Evolutionary conservation across 2,329 filamentous ascomycete genomes (phyloP).

Genomic region (Coniella lustricola): DNA sequence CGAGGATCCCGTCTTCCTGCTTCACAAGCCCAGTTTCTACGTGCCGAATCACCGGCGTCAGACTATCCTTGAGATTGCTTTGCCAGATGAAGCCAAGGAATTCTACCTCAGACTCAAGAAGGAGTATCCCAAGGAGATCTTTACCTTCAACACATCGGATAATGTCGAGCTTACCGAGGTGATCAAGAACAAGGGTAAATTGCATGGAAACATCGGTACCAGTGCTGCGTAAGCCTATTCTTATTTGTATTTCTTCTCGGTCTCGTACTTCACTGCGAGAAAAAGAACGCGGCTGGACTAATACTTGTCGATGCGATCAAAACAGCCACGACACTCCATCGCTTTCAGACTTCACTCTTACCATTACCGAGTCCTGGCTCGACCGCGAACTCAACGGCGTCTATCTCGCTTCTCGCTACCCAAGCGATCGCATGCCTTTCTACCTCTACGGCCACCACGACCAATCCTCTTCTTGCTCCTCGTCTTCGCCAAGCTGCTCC

Average conservation of each 20-base stretch:
- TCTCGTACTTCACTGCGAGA: background rate
- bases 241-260: no score
- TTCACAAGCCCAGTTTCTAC: constrained; percentile 32
- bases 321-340: background rate
- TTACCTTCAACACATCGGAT: background rate
- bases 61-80: constrained; percentile 26
- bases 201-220: background rate
- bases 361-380: background rate
- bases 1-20: constrained; percentile 25
- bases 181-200: constrained; percentile 18
- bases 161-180: constrained; percentile 19
- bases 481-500: background rate
- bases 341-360: background rate
- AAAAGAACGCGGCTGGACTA: no score
- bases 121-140: constrained; percentile 18
- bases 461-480: constrained; percentile 15
- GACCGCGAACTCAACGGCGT: constrained; percentile 29
- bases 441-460: constrained; percentile 34
- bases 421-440: constrained; percentile 32
- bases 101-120: constrained; percentile 24
- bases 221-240: background rate
- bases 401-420: constrained; percentile 29
- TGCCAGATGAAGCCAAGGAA: constrained; percentile 13
- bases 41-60: constrained; percentile 34
- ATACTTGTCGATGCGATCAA: background rate